Evolutionary conservation across 495 filamentous ascomycete species (phyloP), one percentile per base, ranked within the genome.

Genomic region (Friedmanniomyces simplex): DNA sequence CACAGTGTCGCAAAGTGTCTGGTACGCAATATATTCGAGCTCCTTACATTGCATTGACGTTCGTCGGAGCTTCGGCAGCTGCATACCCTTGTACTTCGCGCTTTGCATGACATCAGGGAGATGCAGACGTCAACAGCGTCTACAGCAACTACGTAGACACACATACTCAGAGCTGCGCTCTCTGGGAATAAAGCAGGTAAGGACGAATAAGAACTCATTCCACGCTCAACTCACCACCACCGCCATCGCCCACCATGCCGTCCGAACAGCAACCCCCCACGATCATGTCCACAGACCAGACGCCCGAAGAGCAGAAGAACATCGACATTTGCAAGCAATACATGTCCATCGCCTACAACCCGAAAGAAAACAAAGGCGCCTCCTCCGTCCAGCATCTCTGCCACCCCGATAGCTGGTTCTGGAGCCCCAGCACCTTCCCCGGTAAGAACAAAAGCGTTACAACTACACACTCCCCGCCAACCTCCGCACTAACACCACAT

Each of bases 291-390:
- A 60, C 54, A 4, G 57, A 52, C 8, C 61, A 63, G 37, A 60
- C 52, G 13, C 18, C 21, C 1, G 52, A 63, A n/a, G 62, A 61
- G 21, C 39, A 71, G 66, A 67, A 62, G 62, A 71, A 70, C 52
- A 70, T 71, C 42, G 66, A 61, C 26, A 45, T 69, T 3, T 67
- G 65, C 52, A 65, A 70, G 55, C 62, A 71, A 21, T 71, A 70
- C 65, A 71, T 70, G 68, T 55, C 55, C 26, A 66, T 69, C 22
- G 59, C 68, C 24, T 70, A 71, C 54, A 64, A 62, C 2, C 69
- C 69, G 0, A 60, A 48, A 47, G 18, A 64, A 12, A 70, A 69
- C 59, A 65, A 60, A 39, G 62, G 69, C 32, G 67, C 64, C 36
- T 46, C 42, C 11, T 62, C 64, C 21, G 66, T 71, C 11, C 22